Base-by-base conservation (phyloP, 2,329 filamentous ascomycete genomes). In the Dothiorella sarmentorum region DNA sequence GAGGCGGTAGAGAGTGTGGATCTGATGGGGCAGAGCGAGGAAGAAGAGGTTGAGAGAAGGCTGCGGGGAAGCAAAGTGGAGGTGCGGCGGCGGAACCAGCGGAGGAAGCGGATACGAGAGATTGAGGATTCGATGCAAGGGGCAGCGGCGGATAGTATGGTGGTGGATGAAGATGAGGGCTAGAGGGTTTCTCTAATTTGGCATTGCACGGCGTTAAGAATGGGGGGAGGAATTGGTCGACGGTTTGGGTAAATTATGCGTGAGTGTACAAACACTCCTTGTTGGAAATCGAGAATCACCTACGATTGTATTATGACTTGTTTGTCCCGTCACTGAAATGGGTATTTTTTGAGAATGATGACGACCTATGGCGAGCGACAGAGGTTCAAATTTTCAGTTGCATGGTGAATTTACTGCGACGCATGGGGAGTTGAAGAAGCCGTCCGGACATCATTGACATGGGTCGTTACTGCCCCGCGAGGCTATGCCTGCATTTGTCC, bases 1-100 rank as follows among this genome's bases (percentile, higher is more conserved):
- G 78, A 78, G 3, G 75, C 75, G 29, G 56, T 58, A 0, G 68
- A 57, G 44, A 38, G 37, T 9, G 43, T 60, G 13, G 29, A 43
- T 9, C 17, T 64, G 22, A 62, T 61, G 61, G 63, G 52, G 10
- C 52, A 61, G 31, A 53, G 45, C 37, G 62, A 61, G 29, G 64
- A 65, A n/a, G 61, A 61, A 17, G 63, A 62, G 37, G 43, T 56
- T 11, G 58, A 60, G 29, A 26, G 42, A 3, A 29, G 43, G 42
- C 11, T 60, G 51, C 29, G 33, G 13, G 58, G 44, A 9, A 49
- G 49, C 40, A 55, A 56, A 15, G 42, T 42, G 6, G 58, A 56
- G 22, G 58, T 56, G 13, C 33, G 52, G 20, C 18, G 58, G 31
- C 40, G 49, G 9, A 47, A 47, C 18, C 35, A 47, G 11, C 42